phyloP scores from a whole-genome alignment of 306 rosid species.

The Quercus bicolor region DNA sequence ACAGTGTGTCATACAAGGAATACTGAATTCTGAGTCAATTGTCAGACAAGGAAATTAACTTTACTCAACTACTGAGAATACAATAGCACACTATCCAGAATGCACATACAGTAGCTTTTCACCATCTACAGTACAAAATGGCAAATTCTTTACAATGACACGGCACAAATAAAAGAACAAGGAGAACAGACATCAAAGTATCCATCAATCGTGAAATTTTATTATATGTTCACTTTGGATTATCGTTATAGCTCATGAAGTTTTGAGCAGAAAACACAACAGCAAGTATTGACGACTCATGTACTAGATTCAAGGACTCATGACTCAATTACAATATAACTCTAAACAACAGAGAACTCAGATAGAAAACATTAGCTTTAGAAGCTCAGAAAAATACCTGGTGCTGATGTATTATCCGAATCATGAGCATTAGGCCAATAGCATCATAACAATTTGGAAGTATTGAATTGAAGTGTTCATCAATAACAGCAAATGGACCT shows the following conservation, averaged over 20 bases:
- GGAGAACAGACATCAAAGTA: neutral
- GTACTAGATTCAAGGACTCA: neutral
- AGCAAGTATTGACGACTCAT: neutral
- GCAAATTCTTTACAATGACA: neutral
- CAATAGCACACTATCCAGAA: neutral
- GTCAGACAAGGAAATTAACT: neutral
- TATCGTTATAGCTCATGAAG: neutral
- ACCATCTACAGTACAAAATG: neutral
- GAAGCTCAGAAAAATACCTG: conserved; percentile 48
- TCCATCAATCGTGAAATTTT: neutral
- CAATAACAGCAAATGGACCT: conserved; percentile 91
- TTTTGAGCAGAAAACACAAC: neutral
- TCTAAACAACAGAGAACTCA: neutral
- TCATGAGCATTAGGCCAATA: conserved; percentile 90
- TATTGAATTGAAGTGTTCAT: conserved; percentile 68
- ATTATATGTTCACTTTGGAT: neutral
- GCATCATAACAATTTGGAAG: conserved; percentile 93
- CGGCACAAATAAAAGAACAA: neutral
- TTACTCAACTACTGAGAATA: neutral
- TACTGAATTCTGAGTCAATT: neutral
- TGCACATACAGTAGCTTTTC: neutral
- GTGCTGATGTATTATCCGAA: conserved; percentile 81
- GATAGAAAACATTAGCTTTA: neutral
- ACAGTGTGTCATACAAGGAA: neutral
- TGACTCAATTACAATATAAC: neutral